Percentiles rank a stretch among this genome's conserved stretches.
Conservation (phyloP, 306 rosid genomes). For the Begonia masoniana region DNA sequence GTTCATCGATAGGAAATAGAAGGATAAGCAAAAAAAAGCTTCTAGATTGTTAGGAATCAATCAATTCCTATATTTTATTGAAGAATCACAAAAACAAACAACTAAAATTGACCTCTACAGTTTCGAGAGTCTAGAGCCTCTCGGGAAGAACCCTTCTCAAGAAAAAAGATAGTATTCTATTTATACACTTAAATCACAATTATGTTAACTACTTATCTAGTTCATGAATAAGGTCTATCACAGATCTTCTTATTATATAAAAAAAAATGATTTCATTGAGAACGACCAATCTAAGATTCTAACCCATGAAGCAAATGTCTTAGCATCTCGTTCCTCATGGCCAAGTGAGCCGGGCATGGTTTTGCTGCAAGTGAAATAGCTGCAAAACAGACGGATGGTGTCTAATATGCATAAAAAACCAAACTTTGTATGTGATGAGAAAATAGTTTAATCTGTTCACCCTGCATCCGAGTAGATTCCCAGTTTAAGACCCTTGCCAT, state of each 20-base stretch:
- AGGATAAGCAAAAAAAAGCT: neutral
- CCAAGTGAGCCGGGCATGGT: slow-evolving; percentile 86
- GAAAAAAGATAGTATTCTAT: too few species aligned
- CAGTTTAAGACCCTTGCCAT: slow-evolving; percentile 80
- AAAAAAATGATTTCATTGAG: too few species aligned
- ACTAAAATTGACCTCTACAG: too few species aligned
- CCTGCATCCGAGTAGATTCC: slow-evolving; percentile 97
- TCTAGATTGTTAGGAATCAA: neutral
- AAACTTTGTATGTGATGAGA: neutral
- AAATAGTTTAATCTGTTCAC: slow-evolving; percentile 18
- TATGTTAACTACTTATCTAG: too few species aligned
- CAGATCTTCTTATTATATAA: too few species aligned
- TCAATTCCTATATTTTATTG: too few species aligned
- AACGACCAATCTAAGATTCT: too few species aligned
- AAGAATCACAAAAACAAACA: too few species aligned
- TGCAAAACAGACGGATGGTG: slow-evolving; percentile 9
- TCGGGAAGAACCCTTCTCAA: too few species aligned
- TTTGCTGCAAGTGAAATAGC: slow-evolving; percentile 78
- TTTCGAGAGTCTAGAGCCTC: too few species aligned
- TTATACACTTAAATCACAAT: too few species aligned
- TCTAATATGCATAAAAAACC: neutral
- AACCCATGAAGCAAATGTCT: slow-evolving; percentile 85
- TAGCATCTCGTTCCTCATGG: slow-evolving; percentile 89
- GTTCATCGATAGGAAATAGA: neutral
- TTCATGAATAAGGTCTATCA: too few species aligned